A percentile compares a stretch with the other conserved stretches of the same genome.
Conservation (phyloP, 768 basidiomycete species). For the Neoboletus magnificus region DNA sequence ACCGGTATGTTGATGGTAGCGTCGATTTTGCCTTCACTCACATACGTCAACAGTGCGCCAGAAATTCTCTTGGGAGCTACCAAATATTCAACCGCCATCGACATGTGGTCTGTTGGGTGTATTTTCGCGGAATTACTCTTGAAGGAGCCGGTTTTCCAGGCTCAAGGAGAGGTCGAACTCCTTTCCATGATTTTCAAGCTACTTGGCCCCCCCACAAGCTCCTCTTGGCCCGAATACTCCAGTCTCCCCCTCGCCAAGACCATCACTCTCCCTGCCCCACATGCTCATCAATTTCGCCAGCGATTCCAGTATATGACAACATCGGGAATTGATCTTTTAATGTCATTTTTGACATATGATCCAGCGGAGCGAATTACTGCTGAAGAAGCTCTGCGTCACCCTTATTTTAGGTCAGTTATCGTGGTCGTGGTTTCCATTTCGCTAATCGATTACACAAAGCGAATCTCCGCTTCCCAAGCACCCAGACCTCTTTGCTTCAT, state of each 20-base stretch:
- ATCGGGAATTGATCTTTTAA: conserved; percentile 81
- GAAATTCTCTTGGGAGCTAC: conserved; percentile 93
- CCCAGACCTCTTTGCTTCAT: conserved; percentile 91
- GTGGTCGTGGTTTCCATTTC: neutral
- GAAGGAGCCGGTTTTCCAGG: conserved; percentile 96
- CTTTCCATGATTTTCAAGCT: conserved; percentile 93
- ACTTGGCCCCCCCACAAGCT: conserved; percentile 85
- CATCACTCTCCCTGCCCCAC: conserved; percentile 69
- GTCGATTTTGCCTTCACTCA: conserved; percentile 12
- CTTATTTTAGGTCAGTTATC: conserved; percentile 73
- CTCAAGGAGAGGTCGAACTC: conserved; percentile 92
- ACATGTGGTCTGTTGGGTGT: conserved; percentile 99
- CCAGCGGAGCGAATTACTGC: conserved; percentile 84
- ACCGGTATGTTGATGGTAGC: conserved; percentile 60
- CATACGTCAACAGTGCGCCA: conserved; percentile 61
- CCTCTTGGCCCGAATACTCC: conserved; percentile 83
- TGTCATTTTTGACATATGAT: conserved; percentile 83
- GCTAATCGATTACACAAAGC: conserved; percentile 37
- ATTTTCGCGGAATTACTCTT: conserved; percentile 96
- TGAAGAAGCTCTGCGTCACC: conserved; percentile 85
- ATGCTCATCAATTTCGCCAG: conserved; percentile 73
- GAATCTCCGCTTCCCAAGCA: conserved; percentile 96
- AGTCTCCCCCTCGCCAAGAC: conserved; percentile 79
- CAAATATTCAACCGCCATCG: conserved; percentile 92
- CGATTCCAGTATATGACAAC: conserved; percentile 83